These are phyloP conservation scores for Umbilicus rupestris DNA, from an alignment of 164 flowering plant genomes.

Conservation along the genomic window DNA sequence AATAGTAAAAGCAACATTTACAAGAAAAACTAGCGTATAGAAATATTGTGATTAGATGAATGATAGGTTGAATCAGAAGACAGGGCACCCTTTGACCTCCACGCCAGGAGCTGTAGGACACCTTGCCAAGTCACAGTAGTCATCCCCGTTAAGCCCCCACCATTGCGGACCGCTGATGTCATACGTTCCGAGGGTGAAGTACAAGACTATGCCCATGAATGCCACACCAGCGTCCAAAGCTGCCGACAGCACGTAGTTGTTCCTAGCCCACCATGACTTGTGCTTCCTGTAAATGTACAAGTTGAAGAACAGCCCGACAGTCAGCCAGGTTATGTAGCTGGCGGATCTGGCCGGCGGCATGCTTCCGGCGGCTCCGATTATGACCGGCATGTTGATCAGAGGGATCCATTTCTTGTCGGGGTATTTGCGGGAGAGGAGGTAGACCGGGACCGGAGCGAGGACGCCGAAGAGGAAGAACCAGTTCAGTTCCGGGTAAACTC, in stretches of 20 bases:
- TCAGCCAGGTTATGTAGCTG: conserved; percentile 39
- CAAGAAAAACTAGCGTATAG: too few species aligned
- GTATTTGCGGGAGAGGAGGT: conserved; percentile 21
- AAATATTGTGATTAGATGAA: too few species aligned
- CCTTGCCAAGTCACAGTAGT: conserved; percentile 47
- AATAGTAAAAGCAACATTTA: too few species aligned
- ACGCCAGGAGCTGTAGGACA: conserved; percentile 70
- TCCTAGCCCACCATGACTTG: conserved; percentile 74
- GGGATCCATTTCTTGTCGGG: conserved; percentile 50
- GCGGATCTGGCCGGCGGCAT: conserved; percentile 55
- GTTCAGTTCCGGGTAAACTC: conserved; percentile 32
- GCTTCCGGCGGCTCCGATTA: conserved; percentile 23
- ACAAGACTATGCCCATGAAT: conserved; percentile 35
- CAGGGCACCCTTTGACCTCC: conserved; percentile 49
- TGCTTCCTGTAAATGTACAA: conserved; percentile 30
- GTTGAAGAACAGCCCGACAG: conserved; percentile 48
- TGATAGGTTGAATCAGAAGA: too few species aligned
- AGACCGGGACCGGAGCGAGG: conserved; percentile 36
- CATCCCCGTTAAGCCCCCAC: conserved; percentile 45
- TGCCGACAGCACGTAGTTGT: conserved; percentile 55
- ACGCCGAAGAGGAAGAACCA: conserved; percentile 47
- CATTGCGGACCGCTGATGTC: conserved; percentile 35
- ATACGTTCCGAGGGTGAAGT: conserved; percentile 30
- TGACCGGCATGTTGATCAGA: conserved; percentile 50
- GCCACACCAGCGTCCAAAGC: conserved; percentile 78